Base-by-base conservation (phyloP, 1,139 yeast genomes). In the Kodamaea derodonti region DNA sequence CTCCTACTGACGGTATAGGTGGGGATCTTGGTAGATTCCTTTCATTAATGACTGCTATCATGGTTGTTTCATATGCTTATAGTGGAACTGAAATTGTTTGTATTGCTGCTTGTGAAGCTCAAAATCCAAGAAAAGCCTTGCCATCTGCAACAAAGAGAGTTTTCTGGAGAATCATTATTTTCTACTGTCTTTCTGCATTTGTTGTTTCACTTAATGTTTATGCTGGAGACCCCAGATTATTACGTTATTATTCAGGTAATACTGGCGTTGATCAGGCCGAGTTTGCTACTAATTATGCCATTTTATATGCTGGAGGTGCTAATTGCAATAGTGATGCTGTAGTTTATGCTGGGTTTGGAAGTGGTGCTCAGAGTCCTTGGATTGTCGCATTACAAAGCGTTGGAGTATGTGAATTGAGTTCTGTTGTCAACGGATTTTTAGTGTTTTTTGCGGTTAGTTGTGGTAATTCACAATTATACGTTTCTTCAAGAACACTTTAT, bases 71-170 rank as follows among this genome's bases (percentile, higher is more conserved):
- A 0, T 84, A 81, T 51, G 81, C 94, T 0, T 85, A 80, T 49
- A 76, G 82, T 37, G 95, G 95, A 0, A 80, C 90, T 0, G 95
- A 85, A 48, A 78, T 83, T 41, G 94, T 86, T 17, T 81, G 84
- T 45, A 78, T 86, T 39, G 90, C 95, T 1, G 92, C 95, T 2
- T 85, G 92, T 52, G 95, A 87, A 55, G 85, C 92, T 9, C 69
- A 82, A 41, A 83, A 84, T 47, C 95, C 95, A 1, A 69, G 95
- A 42, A 77, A 75, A 42, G 79, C 94, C 0, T 65, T 86, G 17
- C 95, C 95, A 2, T 73, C 80, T 11, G 95, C 95, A 0, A 82
- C 95, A 1, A 77, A 69, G 46, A 68, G 83, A 46, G 86, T 85
- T 2, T 84, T 82, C 48, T 79, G 84, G 71, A 70, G 95, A 51